Base-by-base conservation (phyloP, 805 yeast species). In the Saccharomyces cerevisiae region DNA sequence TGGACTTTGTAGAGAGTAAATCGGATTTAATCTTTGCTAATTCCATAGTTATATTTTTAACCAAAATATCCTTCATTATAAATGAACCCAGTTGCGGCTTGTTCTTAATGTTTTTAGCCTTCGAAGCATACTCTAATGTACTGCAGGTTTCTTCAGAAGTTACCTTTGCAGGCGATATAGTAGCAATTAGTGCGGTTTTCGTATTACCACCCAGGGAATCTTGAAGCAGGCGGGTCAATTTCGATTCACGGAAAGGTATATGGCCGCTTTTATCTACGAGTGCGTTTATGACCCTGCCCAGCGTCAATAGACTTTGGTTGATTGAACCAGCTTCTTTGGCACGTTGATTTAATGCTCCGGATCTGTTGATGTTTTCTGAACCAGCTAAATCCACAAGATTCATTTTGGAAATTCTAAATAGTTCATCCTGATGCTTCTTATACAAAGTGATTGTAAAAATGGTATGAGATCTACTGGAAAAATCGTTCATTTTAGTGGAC, bases 381-480 rank as follows among this genome's bases (percentile, higher is more conserved):
- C 99, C 98, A 0, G 98, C 99, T 59, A 92, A 76, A 72, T 92
- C 98, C 5, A 92, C 98, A 24, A 91, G 73, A 66, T 91, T 89
- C 75, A 89, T 81, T 63, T 89, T 89, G 6, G 90, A 83, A 26
- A 78, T 70, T 57, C 82, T 73, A 56, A 78, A 77, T 26, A 73
- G 60, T 53, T 80, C 83, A 24, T 71, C 72, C 21, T 69, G 75
- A 69, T 50, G 79, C 73, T 76, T 77, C 61, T 76, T 80, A 63
- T 78, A 79, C 31, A 87, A 68, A 48, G 77, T 78, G 29, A 87
- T 76, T 2, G 90, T 81, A 68, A 87, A 86, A 4, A 87, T 83
- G 0, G 92, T 83, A 65, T 87, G 95, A 0, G 91, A 85, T 65
- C 95, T 75, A 57, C 89, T 83, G 6, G 90, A 85, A 17, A 76